Evolutionary conservation across 345 rosid genomes (phyloP).

Genomic region (Heritiera littoralis): DNA sequence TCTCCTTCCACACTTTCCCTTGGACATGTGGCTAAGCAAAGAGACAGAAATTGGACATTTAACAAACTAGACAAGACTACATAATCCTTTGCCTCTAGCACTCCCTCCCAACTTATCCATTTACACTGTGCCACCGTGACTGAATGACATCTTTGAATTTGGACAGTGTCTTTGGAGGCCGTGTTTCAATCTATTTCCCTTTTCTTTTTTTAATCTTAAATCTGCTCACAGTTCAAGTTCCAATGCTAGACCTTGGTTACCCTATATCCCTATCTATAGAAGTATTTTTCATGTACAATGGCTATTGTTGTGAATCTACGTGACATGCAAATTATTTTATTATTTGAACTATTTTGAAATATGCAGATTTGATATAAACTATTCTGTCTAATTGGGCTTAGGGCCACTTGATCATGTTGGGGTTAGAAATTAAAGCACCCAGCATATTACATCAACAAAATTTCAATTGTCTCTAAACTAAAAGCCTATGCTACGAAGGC

Average conservation of each 20-base stretch:
- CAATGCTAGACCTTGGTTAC: too few relatives aligned
- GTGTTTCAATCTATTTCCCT: background rate
- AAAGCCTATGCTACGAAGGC: background rate
- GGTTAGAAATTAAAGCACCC: background rate
- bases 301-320: background rate
- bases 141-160: slow-evolving; percentile 2
- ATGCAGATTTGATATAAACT: background rate
- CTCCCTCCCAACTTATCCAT: background rate
- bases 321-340: background rate
- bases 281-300: background rate
- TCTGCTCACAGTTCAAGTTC: background rate
- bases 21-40: slow-evolving; percentile 4
- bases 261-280: too few relatives aligned
- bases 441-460: background rate
- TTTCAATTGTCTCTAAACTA: background rate
- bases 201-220: too few relatives aligned
- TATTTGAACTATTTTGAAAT: background rate
- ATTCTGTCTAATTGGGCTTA: background rate
- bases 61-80: slow-evolving; percentile 28
- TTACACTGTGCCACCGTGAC: background rate
- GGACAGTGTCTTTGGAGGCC: slow-evolving; percentile 2
- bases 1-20: background rate
- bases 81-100: slow-evolving; percentile 3
- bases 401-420: background rate
- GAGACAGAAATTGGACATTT: slow-evolving; percentile 6